phyloP scores from a whole-genome alignment of 1,139 yeast species.

The Nematodospora anomalae region DNA sequence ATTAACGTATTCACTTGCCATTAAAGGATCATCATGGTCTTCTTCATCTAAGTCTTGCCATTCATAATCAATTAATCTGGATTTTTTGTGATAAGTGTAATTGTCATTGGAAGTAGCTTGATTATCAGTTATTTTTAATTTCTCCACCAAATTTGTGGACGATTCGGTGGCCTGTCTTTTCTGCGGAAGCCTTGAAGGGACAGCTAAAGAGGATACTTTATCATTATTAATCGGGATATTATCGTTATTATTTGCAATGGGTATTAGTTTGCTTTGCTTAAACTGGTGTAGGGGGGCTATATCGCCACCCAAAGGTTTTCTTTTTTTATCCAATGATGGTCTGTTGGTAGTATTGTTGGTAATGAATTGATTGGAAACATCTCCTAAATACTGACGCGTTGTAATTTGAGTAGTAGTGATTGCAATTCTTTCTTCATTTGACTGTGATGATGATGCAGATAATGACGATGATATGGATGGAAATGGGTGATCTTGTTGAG shows the following conservation, averaged over 20 bases:
- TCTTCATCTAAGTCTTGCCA: constrained; percentile 95
- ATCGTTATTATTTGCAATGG: constrained; percentile 10
- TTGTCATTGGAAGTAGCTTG: constrained; percentile 1
- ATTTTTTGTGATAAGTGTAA: constrained; percentile 25
- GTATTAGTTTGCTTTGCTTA: constrained; percentile 7
- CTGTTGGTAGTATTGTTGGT: constrained; percentile 8
- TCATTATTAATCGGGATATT: constrained; percentile 5
- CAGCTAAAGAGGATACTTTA: constrained; percentile 11
- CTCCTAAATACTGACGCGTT: constrained; percentile 38
- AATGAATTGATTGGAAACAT: constrained; percentile 43
- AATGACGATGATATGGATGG: background rate
- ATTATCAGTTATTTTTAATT: constrained; percentile 22
- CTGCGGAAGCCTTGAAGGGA: constrained; percentile 50
- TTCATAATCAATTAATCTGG: constrained; percentile 48
- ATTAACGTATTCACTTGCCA: constrained; percentile 91
- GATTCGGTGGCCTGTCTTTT: constrained; percentile 60
- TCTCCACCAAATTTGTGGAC: constrained; percentile 49
- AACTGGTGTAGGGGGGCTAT: constrained; percentile 26
- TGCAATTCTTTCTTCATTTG: background rate
- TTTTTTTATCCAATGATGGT: constrained; percentile 16
- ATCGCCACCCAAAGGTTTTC: constrained; percentile 40
- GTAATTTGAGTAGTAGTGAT: constrained; percentile 1
- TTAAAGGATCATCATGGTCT: constrained; percentile 86
- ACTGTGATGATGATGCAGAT: constrained; percentile 1
- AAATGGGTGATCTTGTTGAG: constrained; percentile 1